Base-by-base conservation (phyloP, 116 monocot genomes). In the Dioscorea cayenensis region DNA sequence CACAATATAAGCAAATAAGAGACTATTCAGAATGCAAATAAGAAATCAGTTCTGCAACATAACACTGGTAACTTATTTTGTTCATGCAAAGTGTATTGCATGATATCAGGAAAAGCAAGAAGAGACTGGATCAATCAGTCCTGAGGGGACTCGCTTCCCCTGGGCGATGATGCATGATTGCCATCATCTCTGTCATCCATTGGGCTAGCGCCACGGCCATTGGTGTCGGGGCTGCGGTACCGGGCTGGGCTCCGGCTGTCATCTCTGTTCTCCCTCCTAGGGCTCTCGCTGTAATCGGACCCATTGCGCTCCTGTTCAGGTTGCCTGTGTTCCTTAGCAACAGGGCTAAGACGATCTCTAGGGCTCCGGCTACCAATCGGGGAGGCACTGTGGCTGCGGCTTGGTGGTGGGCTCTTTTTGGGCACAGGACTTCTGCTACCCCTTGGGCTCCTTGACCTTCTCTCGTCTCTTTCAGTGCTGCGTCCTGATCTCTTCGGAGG, bases 201-300 rank as follows among this genome's bases (percentile, higher is more conserved):
- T 4, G 82, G 87, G 36, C 87, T 82, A 0, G 77, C 75, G 74
- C 87, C 89, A 10, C 80, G 67, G 14, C 86, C 92, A 80, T 92
- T 86, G 7, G 80, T 55, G 64, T 75, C 84, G n/a, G 88, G 88
- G 68, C 68, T 76, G 14, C 60, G 55, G 38, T 70, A 51, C 58
- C 70, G 83, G 64, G 73, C 28, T 0, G 87, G 85, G 68, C 87
- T 86, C 80, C 77, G 77, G 79, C 83, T 81, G 16, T 60, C 36
- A 51, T 78, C 87, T 73, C 84, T 84, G 16, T 60, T 49, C 61
- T 78, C 87, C 75, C 84, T 84, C 63, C 76, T 69, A 12, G 90
- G 90, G 75, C 90, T 94, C 66, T 27, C 70, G 19, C 88, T 81
- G 64, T 87, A 83, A 28, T 87, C 94, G 18, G 94, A 90, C 12